Base-by-base conservation (phyloP, 179 eudicot genomes). In the Sideroxylon spinosum region DNA sequence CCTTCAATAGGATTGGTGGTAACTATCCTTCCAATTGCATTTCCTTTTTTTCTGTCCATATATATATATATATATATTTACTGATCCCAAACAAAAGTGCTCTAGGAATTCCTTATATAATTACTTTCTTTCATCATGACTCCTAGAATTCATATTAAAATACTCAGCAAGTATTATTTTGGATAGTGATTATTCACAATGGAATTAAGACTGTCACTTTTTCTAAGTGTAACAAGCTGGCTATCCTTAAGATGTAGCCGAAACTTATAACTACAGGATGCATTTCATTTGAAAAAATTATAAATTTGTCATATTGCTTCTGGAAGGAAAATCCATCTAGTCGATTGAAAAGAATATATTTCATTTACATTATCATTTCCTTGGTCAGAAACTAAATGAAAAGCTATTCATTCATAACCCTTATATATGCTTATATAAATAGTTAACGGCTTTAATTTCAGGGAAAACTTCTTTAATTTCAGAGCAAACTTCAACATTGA, bases 401-500 rank as follows among this genome's bases (percentile, higher is more conserved):
- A 49, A 7, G 7, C 53, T 1, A 49, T 49, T 49, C 53, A 8
- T 1, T 49, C 11, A 10, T 49, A 8, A 7, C 53, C 37, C 37
- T 32, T 32, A 32, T 32, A 32, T 32, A 32, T 32, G 3, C 37
- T 32, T 32, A 32, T 32, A 32, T 32, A 32, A 32, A 32, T 32
- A 32, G 1, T 32, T 32, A 32, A 32, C 3, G 3, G 37, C 37
- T 32, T 32, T 32, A 32, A 32, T 32, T 32, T 1, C 3, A 3
- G 53, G 69, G 3, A 71, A 75, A 0, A 80, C 25, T 56, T 84
- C 78, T 32, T 32, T 32, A 32, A 32, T 32, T 32, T 1, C 3
- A 3, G 53, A 74, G 3, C 75, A 75, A 0, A 80, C 25, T 56
- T 84, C 78, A 0, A 78, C 79, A 62, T 84, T 84, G 1, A 81